Evolutionary conservation across 2,329 filamentous ascomycete genomes (phyloP).

Genomic region (Lasiodiplodia hormozganensis): DNA sequence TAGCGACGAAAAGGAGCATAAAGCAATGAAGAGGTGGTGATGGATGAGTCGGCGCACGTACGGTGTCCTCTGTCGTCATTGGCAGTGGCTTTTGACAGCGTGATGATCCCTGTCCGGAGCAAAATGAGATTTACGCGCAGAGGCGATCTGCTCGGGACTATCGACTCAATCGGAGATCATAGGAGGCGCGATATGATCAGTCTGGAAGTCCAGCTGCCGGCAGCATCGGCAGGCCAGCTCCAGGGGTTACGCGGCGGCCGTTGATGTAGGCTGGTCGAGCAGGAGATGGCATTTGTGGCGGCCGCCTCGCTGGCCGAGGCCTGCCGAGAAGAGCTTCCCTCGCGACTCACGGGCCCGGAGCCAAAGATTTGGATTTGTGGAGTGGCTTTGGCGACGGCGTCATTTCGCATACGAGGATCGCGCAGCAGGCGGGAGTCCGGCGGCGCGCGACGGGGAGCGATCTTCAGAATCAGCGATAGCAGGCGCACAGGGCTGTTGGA

Average conservation of each 20-base stretch:
- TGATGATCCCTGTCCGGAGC: conserved; percentile 4
- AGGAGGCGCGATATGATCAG: not conserved
- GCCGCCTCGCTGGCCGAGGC: not conserved
- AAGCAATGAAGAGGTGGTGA: not conserved
- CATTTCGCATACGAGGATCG: conserved; percentile 25
- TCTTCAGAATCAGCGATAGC: not conserved
- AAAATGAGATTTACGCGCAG: conserved; percentile 12
- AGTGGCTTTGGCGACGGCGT: conserved; percentile 14
- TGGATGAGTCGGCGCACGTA: not conserved
- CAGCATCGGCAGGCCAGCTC: not conserved
- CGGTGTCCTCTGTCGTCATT: not conserved
- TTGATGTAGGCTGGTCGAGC: not conserved
- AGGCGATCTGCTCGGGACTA: conserved; percentile 13
- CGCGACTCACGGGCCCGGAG: not conserved
- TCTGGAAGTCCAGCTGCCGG: not conserved
- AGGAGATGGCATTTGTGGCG: not conserved
- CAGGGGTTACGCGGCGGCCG: not conserved
- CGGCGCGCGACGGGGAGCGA: not conserved
- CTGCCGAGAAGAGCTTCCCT: not conserved
- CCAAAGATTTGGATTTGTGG: conserved; percentile 1
- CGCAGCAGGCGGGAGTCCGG: not conserved
- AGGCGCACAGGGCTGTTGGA: no score
- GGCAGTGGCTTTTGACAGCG: not conserved
- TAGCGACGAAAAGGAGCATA: not conserved
- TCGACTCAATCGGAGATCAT: conserved; percentile 7